Evolutionary conservation across 345 rosid species (phyloP).

Genomic region (Populus tremula): DNA sequence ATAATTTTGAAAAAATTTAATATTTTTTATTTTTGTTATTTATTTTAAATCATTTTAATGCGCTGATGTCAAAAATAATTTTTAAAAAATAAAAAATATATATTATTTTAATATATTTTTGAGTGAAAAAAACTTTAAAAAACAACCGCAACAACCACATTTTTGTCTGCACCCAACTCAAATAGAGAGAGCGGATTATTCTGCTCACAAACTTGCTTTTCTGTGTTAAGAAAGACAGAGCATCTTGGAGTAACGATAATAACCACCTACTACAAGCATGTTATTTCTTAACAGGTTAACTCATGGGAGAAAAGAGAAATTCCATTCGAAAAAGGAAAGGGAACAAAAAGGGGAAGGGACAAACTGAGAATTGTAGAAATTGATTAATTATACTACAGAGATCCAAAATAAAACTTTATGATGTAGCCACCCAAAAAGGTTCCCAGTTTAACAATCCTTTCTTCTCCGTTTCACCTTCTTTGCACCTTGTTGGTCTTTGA

Average conservation of each 20-base stretch:
- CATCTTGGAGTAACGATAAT: conserved; percentile 11
- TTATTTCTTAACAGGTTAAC: neutral
- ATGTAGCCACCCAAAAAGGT: conserved; percentile 61
- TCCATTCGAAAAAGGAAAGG: neutral
- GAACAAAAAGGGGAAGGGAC: neutral
- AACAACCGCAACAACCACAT: too few relatives aligned
- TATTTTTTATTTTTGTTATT: too few relatives aligned
- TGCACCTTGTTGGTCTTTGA: conserved; percentile 48
- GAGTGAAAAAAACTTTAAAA: too few relatives aligned
- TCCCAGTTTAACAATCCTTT: conserved; percentile 54
- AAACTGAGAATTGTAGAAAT: neutral
- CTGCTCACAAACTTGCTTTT: neutral
- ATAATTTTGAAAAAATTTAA: too few relatives aligned
- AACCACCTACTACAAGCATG: conserved; percentile 3
- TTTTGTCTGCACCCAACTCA: too few relatives aligned
- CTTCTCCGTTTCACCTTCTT: conserved; percentile 37
- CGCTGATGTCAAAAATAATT: too few relatives aligned
- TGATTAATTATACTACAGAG: conserved; percentile 5
- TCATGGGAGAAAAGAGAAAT: neutral
- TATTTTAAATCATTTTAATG: too few relatives aligned
- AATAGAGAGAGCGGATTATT: neutral
- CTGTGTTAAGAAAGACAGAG: neutral
- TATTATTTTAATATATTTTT: too few relatives aligned
- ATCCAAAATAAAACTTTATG: conserved; percentile 42
- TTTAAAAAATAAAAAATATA: too few relatives aligned